Percentiles rank a stretch among this genome's conserved stretches.
Conservation (phyloP, 2,329 filamentous ascomycete species). For the Gnomoniopsis sp. region DNA sequence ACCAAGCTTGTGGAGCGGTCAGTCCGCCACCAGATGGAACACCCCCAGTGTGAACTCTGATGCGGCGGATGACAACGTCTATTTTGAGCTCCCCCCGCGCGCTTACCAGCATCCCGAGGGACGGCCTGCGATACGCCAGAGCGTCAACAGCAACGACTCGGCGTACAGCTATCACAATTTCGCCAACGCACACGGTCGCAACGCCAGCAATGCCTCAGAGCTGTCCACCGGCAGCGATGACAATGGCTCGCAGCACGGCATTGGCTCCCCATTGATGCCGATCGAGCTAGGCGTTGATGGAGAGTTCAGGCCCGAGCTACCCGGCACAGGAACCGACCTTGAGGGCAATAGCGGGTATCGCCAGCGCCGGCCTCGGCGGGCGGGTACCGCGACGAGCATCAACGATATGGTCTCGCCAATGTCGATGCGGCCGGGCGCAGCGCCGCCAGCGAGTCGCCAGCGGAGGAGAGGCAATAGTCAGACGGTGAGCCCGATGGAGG, state of each 20-base stretch:
- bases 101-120: slow-evolving; percentile 19
- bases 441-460: background rate
- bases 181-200: slow-evolving; percentile 33
- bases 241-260: slow-evolving; percentile 14
- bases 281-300: slow-evolving; percentile 37
- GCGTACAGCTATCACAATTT: slow-evolving; percentile 24
- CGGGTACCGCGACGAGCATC: background rate
- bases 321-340: slow-evolving; percentile 26
- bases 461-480: slow-evolving; percentile 28
- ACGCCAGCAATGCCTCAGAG: slow-evolving; percentile 43
- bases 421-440: background rate
- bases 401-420: background rate
- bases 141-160: slow-evolving; percentile 32
- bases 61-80: slow-evolving; percentile 15
- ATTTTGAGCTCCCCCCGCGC: slow-evolving; percentile 22
- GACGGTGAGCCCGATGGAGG: slow-evolving; percentile 21
- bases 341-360: slow-evolving; percentile 13
- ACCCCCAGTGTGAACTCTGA: slow-evolving; percentile 28
- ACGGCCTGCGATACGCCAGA: slow-evolving; percentile 20
- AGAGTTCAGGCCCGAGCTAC: slow-evolving; percentile 33
- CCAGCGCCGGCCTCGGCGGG: slow-evolving; percentile 17
- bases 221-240: slow-evolving; percentile 31
- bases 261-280: slow-evolving; percentile 24
- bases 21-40: slow-evolving; percentile 11
- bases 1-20: slow-evolving; percentile 17